Evolutionary conservation across 1,139 yeast genomes (phyloP), one percentile per base, ranked within the genome.

Genomic region (Geotrichum candidum): DNA sequence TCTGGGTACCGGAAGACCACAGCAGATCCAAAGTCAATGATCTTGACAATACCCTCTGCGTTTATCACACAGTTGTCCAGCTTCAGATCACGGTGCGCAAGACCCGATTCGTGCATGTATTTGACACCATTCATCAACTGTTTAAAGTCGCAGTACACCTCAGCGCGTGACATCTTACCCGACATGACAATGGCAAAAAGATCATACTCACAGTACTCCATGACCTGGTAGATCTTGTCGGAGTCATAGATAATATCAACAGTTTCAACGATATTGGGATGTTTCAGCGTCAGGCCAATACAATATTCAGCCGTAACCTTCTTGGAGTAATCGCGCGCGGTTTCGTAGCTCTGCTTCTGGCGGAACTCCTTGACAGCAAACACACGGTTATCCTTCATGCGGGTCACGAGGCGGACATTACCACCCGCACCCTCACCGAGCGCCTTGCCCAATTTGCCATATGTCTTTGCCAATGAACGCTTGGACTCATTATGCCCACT

Each of bases 341-440:
- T 76, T 75, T 92, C 98, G 69, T 83, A 84, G 61, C 86, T 84
- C 68, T 87, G 85, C 70, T 89, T 84, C 46, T 88, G 81, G 66
- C 97, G 83, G 74, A 91, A 92, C 74, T 91, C 97, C 74, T 92
- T 92, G 50, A 92, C 97, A 0, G 98, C 98, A 79, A 90, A 91
- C 2, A 87, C 81, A 65, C 82, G 82, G 63, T 83, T 84, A 74
- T 91, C 97, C 31, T 82, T 74, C 54, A 83, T 78, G 68, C 96
- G 79, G 53, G 82, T 85, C 41, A 90, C 87, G 60, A 92, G 78
- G 68, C 86, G 84, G 46, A 92, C 98, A 2, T 94, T 82, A 4
- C 98, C 98, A 53, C 98, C 98, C 2, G 97, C 97, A 63, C 98
- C 98, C 11, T 96, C 96, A 56, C 98, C 98, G 54, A 92, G 79